These are phyloP conservation scores for Priceomyces haplophilus DNA, from an alignment of 805 yeast species.

Conservation along the genomic window DNA sequence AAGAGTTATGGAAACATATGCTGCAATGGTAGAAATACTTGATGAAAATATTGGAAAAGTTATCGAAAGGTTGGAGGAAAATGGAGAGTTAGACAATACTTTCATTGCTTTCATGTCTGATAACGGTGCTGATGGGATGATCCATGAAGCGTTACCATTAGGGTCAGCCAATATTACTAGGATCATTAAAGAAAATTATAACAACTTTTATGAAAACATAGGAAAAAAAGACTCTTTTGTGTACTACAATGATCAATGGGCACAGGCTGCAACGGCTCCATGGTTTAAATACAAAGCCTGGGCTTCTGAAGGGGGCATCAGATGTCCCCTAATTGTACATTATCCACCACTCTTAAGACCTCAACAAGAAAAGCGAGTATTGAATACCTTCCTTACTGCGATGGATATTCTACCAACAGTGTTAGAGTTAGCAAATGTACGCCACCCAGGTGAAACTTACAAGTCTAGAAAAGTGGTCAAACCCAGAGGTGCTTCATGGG, in stretches of 20 bases:
- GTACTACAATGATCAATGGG: constrained; percentile 58
- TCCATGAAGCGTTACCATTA: constrained; percentile 54
- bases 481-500: constrained; percentile 49
- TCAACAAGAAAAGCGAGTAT: not conserved
- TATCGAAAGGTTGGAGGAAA: constrained; percentile 36
- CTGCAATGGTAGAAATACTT: constrained; percentile 61
- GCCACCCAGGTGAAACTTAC: constrained; percentile 41
- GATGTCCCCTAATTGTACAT: constrained; percentile 51
- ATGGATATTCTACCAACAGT: constrained; percentile 61
- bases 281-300: constrained; percentile 52
- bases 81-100: constrained; percentile 51
- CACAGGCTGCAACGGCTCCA: constrained; percentile 62
- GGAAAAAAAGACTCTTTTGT: constrained; percentile 48
- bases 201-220: constrained; percentile 45
- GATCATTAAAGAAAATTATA: constrained; percentile 31
- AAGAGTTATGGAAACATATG: constrained; percentile 53
- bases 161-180: constrained; percentile 21
- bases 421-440: constrained; percentile 44
- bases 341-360: constrained; percentile 34
- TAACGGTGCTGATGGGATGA: constrained; percentile 64
- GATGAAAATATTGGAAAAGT: constrained; percentile 53
- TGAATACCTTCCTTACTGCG: constrained; percentile 46
- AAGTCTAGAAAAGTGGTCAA: constrained; percentile 41
- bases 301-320: constrained; percentile 59
- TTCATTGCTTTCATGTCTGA: constrained; percentile 59